These are phyloP conservation scores for Rhizopus delemar DNA, from an alignment of 371 early-diverging fungal species.

Conservation along the genomic window DNA sequence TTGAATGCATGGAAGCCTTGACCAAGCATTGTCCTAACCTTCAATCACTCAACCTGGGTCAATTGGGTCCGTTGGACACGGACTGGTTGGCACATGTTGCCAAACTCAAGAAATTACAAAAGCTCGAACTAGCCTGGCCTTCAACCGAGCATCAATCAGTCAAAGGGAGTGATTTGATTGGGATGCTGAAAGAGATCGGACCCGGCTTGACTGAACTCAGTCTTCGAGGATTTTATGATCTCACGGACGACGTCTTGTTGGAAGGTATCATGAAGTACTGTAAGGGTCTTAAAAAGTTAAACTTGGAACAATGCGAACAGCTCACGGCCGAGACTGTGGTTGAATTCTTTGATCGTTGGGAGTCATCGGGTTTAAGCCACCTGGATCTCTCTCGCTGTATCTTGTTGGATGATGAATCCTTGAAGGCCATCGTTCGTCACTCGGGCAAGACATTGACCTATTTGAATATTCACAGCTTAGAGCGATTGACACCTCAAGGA, in stretches of 20 bases:
- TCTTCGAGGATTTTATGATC: conserved; percentile 53
- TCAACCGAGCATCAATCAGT: conserved; percentile 14
- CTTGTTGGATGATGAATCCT: conserved; percentile 56
- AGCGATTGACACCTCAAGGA: conserved; percentile 61
- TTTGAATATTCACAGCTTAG: conserved; percentile 73
- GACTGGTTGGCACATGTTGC: conserved; percentile 47
- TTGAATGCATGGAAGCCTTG: conserved; percentile 54
- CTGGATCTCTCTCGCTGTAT: conserved; percentile 60
- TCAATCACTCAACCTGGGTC: conserved; percentile 56
- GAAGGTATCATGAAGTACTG: conserved; percentile 62
- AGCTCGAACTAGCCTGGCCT: conserved; percentile 54
- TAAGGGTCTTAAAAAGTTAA: conserved; percentile 51
- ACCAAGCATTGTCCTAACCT: conserved; percentile 57
- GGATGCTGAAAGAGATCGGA: conserved; percentile 14
- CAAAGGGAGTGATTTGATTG: conserved; percentile 5
- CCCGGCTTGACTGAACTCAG: conserved; percentile 53
- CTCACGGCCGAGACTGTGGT: conserved; percentile 64
- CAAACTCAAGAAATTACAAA: conserved; percentile 37
- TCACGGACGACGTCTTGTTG: conserved; percentile 55
- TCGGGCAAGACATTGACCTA: conserved; percentile 57
- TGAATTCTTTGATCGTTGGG: conserved; percentile 56
- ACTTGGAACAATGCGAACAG: conserved; percentile 54
- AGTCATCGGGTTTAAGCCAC: conserved; percentile 45
- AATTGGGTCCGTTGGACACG: conserved; percentile 56
- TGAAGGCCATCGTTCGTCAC: conserved; percentile 60